phyloP scores from a whole-genome alignment of 345 rosid species.

The Reutealis trisperma region DNA sequence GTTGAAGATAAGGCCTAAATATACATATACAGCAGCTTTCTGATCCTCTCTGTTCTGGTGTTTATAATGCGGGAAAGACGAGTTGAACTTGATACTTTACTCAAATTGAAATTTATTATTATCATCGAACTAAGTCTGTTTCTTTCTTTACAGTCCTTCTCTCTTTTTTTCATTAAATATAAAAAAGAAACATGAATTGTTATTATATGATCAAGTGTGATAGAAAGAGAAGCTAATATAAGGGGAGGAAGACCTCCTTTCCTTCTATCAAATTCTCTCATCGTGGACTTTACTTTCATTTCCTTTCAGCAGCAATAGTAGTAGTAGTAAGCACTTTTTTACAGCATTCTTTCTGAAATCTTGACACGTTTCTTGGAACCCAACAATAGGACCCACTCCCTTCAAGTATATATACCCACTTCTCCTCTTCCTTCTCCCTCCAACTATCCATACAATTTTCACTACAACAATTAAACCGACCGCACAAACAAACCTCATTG shows the following conservation, averaged over 20 bases:
- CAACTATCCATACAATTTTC: neutral
- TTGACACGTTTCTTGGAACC: slow-evolving; percentile 35
- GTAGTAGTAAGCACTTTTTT: neutral
- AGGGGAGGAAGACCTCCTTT: slow-evolving; percentile 16
- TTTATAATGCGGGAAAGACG: no score
- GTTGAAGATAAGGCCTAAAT: neutral
- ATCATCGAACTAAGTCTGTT: no score
- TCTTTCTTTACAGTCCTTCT: no score
- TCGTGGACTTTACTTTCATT: slow-evolving; percentile 1
- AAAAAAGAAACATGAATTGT: no score
- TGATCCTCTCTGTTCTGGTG: neutral
- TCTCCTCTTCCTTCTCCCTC: neutral
- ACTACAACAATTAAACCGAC: neutral
- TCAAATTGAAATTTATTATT: no score
- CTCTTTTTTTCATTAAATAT: no score
- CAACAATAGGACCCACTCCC: slow-evolving; percentile 30
- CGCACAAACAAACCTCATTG: neutral
- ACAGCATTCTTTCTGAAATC: slow-evolving; percentile 2
- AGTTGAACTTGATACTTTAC: no score
- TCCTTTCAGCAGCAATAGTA: no score
- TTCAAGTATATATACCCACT: slow-evolving; percentile 46
- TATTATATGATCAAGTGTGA: no score
- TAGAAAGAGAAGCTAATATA: neutral
- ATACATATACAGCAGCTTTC: neutral
- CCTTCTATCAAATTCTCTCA: slow-evolving; percentile 1